A percentile compares a stretch with the other conserved stretches of the same genome.
Evolutionary conservation across 495 filamentous ascomycete genomes (phyloP).

Genomic region (Aspergillus steynii): DNA sequence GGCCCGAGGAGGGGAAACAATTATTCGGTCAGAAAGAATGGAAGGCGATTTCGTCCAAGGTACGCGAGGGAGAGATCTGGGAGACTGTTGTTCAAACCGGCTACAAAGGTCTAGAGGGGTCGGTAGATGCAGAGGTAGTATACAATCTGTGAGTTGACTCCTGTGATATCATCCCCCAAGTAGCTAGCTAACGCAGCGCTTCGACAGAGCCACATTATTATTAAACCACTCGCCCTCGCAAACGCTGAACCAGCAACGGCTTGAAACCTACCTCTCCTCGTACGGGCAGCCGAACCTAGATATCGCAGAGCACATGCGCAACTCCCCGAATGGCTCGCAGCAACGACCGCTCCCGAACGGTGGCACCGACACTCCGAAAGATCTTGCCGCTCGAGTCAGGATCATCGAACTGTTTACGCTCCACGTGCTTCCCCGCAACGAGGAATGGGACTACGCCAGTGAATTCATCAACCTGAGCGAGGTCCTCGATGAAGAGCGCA

Average conservation of each 20-base stretch:
- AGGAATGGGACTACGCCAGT: conserved; percentile 91
- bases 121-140: conserved; percentile 92
- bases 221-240: conserved; percentile 85
- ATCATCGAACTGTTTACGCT: conserved; percentile 92
- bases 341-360: conserved; percentile 40
- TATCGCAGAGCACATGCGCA: conserved; percentile 57
- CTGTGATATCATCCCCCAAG: not conserved
- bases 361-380: conserved; percentile 75
- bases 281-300: conserved; percentile 69
- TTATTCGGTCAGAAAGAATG: conserved; percentile 82
- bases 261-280: conserved; percentile 88
- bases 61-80: conserved; percentile 86
- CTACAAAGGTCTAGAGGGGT: conserved; percentile 82
- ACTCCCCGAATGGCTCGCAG: conserved; percentile 25
- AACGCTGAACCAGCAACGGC: conserved; percentile 75
- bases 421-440: conserved; percentile 85
- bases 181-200: conserved; percentile 14
- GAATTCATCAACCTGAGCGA: conserved; percentile 85
- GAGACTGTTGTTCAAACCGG: conserved; percentile 84
- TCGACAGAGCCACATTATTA: conserved; percentile 75
- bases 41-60: conserved; percentile 75
- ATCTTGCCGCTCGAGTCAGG: conserved; percentile 73
- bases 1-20: conserved; percentile 84
- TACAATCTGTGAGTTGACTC: conserved; percentile 73
- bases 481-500: conserved; percentile 86